Conservation (phyloP, 2,329 filamentous ascomycete genomes). For the Fusarium stilboides region DNA sequence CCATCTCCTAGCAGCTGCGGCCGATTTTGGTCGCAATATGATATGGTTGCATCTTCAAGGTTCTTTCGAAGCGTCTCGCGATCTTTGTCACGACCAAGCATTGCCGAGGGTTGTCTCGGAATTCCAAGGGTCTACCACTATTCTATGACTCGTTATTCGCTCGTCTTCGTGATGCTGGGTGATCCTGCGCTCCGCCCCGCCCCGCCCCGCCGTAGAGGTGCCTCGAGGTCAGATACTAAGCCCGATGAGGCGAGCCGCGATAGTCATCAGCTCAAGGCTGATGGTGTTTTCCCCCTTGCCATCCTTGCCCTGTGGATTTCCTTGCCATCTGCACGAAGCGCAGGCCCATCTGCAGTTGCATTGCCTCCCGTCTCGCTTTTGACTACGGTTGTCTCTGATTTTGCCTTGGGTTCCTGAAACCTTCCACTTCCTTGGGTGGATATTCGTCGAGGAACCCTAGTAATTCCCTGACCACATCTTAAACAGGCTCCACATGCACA, state of each 20-base stretch:
- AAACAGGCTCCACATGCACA: slow-evolving; percentile 16
- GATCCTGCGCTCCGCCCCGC: slow-evolving; percentile 31
- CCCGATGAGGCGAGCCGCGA: slow-evolving; percentile 10
- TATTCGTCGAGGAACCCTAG: slow-evolving; percentile 1
- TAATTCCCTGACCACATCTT: slow-evolving; percentile 14
- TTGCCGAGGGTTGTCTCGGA: slow-evolving; percentile 14
- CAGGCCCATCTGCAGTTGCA: slow-evolving; percentile 19
- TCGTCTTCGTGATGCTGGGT: background rate
- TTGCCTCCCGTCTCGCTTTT: slow-evolving; percentile 6
- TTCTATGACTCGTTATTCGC: slow-evolving; percentile 7
- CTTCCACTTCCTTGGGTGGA: slow-evolving; percentile 2
- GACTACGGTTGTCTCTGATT: slow-evolving; percentile 4
- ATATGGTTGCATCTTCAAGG: slow-evolving; percentile 15
- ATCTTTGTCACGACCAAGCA: slow-evolving; percentile 1
- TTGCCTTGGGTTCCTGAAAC: slow-evolving; percentile 6
- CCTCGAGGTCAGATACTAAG: slow-evolving; percentile 9
- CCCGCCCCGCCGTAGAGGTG: slow-evolving; percentile 42
- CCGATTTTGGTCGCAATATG: slow-evolving; percentile 11
- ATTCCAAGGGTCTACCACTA: slow-evolving; percentile 6
- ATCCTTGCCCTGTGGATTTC: slow-evolving; percentile 7
- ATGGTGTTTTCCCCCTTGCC: slow-evolving; percentile 14
- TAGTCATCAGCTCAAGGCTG: slow-evolving; percentile 30
- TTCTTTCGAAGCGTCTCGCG: background rate
- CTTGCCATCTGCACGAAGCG: slow-evolving; percentile 14
- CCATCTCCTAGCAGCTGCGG: background rate